Conservation (phyloP, 257 asterid species). For the Coffea canephora region DNA sequence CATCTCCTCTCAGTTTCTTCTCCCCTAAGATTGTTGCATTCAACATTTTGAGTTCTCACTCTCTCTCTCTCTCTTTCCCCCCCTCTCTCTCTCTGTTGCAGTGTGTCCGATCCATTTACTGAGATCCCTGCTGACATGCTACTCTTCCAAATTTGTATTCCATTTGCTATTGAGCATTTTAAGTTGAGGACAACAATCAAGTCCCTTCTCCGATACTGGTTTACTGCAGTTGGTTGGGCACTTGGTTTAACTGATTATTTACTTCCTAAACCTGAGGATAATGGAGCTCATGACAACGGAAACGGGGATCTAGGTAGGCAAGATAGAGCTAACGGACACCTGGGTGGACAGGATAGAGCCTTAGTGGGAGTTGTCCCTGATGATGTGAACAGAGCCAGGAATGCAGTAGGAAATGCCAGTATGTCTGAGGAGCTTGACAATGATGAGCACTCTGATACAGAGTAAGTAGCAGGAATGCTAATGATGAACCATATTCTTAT, state of each 20-base stretch:
- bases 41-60: not conserved
- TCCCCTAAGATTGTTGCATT: not conserved
- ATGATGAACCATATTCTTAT: not conserved
- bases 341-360: conserved; percentile 56
- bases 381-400: conserved; percentile 55
- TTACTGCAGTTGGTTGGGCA: conserved; percentile 95
- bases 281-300: conserved; percentile 68
- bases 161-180: conserved; percentile 95
- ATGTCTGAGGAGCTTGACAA: conserved; percentile 50
- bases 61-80: not conserved
- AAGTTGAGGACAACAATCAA: conserved; percentile 87
- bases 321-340: conserved; percentile 61
- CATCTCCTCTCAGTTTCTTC: not conserved
- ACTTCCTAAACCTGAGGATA: conserved; percentile 88
- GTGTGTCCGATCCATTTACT: conserved; percentile 95
- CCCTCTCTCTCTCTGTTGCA: conserved; percentile 28
- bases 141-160: conserved; percentile 97
- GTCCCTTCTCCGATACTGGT: conserved; percentile 91
- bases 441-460: conserved; percentile 68
- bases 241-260: conserved; percentile 86
- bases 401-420: conserved; percentile 40
- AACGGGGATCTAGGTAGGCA: conserved; percentile 68
- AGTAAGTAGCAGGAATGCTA: conserved; percentile 51
- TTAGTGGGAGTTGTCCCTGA: conserved; percentile 46
- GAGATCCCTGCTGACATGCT: conserved; percentile 99